Evolutionary conservation across 495 filamentous ascomycete species (phyloP), one percentile per base, ranked within the genome.

Genomic region (Penicillium cinerascens): DNA sequence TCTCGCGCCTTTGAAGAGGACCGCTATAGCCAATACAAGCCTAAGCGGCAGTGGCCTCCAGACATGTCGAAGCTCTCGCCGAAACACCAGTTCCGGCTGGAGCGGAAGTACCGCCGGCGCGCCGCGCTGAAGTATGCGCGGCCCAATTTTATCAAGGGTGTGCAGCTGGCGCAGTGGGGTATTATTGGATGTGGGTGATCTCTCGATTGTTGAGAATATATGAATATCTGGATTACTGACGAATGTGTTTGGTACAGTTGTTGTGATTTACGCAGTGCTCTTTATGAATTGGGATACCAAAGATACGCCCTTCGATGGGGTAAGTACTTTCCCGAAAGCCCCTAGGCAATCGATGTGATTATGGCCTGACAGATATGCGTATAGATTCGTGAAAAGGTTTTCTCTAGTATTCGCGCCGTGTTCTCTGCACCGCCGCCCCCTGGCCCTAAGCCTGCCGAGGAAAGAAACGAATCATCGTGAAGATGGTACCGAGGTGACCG

Each of bases 11-110:
- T 51, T 33, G 52, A 67, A 27, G 60, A 63, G 21, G 63, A 50
- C 27, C 62, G 66, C 45, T 72, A 74, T 54, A 85, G 80, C 56
- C 81, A 74, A 1, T 91, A 87, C 79, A 84, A 82, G 65, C 86
- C 89, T n/a, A 89, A 91, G 67, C 87, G 85, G 52, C 70, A 82
- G 67, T 99, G 95, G 95, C 93, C 93, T 18, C 93, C 93, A 2
- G 90, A 97, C 68, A 91, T 97, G 77, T 72, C 73, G 44, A 86
- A 88, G 63, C 81, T 99, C 44, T 83, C 85, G 4, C 69, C 74
- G 15, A 91, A 87, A 64, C 85, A 97, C 59, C 87, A 97, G 66
- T 93, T 97, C 70, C 81, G 85, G 5, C 68, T 74, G 22, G 73
- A 76, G 50, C 69, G 84, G 49, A 81, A 84, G 52, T 89, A 87